Conservation (phyloP, 257 asterid species). For the Jacaranda copaia region DNA sequence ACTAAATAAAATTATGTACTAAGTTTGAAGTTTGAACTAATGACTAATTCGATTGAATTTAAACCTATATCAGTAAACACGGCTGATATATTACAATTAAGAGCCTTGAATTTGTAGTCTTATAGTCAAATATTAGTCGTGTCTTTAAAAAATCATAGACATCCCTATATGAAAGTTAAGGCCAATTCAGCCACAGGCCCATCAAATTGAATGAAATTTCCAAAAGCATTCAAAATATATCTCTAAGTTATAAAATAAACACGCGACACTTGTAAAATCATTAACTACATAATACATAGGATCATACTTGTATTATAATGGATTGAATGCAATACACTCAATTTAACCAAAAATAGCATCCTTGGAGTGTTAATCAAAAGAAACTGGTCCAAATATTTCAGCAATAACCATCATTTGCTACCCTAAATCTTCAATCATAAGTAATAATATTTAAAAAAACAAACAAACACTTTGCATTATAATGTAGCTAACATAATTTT, state of each 20-base stretch:
- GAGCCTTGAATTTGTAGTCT: neutral
- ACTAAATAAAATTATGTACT: too few species aligned
- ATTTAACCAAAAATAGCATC: neutral
- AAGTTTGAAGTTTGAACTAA: too few species aligned
- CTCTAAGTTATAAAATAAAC: too few species aligned
- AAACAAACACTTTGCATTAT: neutral
- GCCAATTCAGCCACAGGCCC: neutral
- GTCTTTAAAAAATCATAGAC: neutral
- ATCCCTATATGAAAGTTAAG: too few species aligned
- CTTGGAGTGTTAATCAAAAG: neutral
- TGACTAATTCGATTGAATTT: too few species aligned
- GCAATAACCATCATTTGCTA: neutral
- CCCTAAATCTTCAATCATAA: neutral
- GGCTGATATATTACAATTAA: too few species aligned
- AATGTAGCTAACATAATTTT: neutral
- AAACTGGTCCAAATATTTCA: slow-evolving; percentile 14
- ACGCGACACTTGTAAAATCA: neutral
- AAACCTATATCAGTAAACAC: too few species aligned
- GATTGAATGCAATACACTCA: too few species aligned
- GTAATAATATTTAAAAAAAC: neutral
- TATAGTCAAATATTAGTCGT: neutral
- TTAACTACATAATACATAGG: neutral
- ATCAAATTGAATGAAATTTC: too few species aligned
- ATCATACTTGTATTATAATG: too few species aligned
- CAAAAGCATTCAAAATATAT: neutral